Base-by-base conservation (phyloP, 2,329 filamentous ascomycete species). In the Verticillium dahliae region DNA sequence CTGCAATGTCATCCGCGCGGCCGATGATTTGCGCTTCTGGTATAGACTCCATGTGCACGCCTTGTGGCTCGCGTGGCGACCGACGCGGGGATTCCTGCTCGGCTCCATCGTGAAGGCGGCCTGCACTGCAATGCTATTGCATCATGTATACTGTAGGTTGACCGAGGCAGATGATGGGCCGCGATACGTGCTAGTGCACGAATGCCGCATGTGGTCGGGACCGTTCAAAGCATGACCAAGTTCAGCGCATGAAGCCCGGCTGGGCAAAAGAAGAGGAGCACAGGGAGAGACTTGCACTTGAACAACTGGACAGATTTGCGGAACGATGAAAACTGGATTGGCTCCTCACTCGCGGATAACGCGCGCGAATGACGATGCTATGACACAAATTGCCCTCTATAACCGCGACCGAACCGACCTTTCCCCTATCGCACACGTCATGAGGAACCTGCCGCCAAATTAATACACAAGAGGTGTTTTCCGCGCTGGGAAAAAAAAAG, bases 401-500 rank as follows among this genome's bases (percentile, higher is more conserved):
- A 58, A 58, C 38, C 57, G 57, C 57, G 57, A 45, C 57, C 57
- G 38, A 41, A 27, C 56, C 56, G 35, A 34, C 33, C 56, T 18
- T n/a, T 50, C 50, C 41, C 41, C 31, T 54, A 59, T 59, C 34
- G 58, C 58, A 59, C 58, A 59, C 27, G 31, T 55, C 45, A 50
- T 54, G 39, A 54, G 58, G 58, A 54, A 59, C 58, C 58, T 54
- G 58, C 41, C 45, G 45, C 57, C 57, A 31, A 65, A 67, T 65
- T 63, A 63, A 62, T 65, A 63, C 62, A 65, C 65, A 64, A 58
- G 62, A 59, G 57, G 57, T 62, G 64, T 61, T 60, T 31, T 59
- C 52, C 45, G 45, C 45, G 15, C 18, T 52, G 45, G 45, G 35
- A 37, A 56, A 65, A 62, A 62, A 31, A 31, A 31, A 31, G 58